Percentiles rank a stretch among this genome's conserved stretches.
Conservation (phyloP, 225 moss, liverwort and hornwort genomes). For the Bryoerythrophyllum caledonicum region DNA sequence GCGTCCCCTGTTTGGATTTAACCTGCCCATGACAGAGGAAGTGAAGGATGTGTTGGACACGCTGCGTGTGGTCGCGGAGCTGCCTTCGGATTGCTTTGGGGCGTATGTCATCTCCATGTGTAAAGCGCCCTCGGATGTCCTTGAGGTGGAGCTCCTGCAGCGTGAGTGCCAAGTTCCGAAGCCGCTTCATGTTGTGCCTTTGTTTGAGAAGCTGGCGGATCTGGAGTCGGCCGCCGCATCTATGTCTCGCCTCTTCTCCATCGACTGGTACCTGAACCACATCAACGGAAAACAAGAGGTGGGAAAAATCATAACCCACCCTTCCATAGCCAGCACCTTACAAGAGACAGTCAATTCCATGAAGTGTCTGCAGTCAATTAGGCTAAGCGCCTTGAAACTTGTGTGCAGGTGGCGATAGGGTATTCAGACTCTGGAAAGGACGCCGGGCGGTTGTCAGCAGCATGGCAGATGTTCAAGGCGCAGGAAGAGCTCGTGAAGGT, state of each 20-base stretch:
- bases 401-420: conserved; percentile 54
- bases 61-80: conserved; percentile 63
- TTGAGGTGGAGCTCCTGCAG: conserved; percentile 73
- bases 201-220: conserved; percentile 75
- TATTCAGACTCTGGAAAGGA: conserved; percentile 86
- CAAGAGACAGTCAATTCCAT: not conserved
- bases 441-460: conserved; percentile 73
- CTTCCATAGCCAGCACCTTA: not conserved
- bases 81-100: conserved; percentile 73
- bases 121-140: conserved; percentile 70
- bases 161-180: conserved; percentile 69
- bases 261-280: conserved; percentile 73
- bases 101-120: conserved; percentile 87
- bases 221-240: conserved; percentile 67
- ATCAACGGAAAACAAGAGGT: conserved; percentile 77
- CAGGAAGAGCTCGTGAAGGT: conserved; percentile 80
- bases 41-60: conserved; percentile 76
- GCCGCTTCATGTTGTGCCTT: conserved; percentile 71
- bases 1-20: conserved; percentile 69
- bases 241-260: conserved; percentile 60
- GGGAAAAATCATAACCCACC: too few relatives aligned
- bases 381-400: not conserved
- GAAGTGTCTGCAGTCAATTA: too few relatives aligned
- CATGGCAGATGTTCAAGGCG: conserved; percentile 80
- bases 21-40: conserved; percentile 71